phyloP scores from a whole-genome alignment of 192 early-diverging fungal genomes.

The Coemansia guatemalensis region DNA sequence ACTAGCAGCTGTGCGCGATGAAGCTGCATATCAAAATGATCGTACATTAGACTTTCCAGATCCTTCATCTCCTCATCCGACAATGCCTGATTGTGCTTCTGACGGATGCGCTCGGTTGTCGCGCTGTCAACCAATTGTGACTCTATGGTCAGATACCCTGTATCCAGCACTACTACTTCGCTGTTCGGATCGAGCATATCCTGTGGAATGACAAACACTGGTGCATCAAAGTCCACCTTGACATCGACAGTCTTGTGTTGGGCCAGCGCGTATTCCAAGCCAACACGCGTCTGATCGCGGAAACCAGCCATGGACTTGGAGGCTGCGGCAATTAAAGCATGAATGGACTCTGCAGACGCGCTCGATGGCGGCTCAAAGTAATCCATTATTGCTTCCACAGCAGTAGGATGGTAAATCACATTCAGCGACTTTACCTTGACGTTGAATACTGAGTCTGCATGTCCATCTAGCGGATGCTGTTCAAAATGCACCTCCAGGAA shows the following conservation, averaged over 20 bases:
- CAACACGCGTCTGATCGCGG: constrained; percentile 84
- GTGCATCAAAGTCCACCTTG: constrained; percentile 94
- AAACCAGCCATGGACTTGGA: constrained; percentile 85
- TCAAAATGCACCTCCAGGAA: constrained; percentile 66
- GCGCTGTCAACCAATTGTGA: constrained; percentile 77
- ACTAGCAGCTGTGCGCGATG: constrained; percentile 80
- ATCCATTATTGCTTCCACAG: constrained; percentile 69
- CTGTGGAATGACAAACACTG: constrained; percentile 89
- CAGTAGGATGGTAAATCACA: constrained; percentile 82
- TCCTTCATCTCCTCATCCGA: constrained; percentile 66
- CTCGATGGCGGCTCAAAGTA: constrained; percentile 83
- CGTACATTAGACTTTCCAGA: constrained; percentile 83
- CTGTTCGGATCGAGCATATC: constrained; percentile 57
- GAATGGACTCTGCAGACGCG: constrained; percentile 69
- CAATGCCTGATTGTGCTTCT: constrained; percentile 62
- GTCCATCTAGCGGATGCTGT: constrained; percentile 83
- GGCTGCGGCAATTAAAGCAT: constrained; percentile 73
- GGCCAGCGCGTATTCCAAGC: constrained; percentile 80
- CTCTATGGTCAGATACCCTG: constrained; percentile 87
- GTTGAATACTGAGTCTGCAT: constrained; percentile 81
- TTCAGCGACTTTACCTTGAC: constrained; percentile 88
- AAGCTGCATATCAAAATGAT: constrained; percentile 81
- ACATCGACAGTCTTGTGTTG: constrained; percentile 90
- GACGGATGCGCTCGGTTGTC: constrained; percentile 65
- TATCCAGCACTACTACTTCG: constrained; percentile 83